Conservation (phyloP, 371 early-diverging fungal species). For the Mycotypha africana region DNA sequence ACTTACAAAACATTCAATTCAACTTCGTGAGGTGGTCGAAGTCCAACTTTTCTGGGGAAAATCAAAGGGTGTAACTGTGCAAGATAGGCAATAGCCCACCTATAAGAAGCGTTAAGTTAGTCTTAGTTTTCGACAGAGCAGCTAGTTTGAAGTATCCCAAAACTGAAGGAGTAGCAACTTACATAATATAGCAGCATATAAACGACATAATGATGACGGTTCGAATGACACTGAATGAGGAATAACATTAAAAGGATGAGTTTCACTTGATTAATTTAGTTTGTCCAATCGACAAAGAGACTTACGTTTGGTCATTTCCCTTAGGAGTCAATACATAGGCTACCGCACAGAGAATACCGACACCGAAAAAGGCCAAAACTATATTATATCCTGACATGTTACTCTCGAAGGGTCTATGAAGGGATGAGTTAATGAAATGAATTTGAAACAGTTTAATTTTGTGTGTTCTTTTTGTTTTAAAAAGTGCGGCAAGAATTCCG, state of each 20-base stretch:
- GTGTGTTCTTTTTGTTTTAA: too few species aligned
- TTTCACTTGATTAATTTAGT: neutral
- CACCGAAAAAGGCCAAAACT: slow-evolving; percentile 47
- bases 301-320: slow-evolving; percentile 61
- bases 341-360: slow-evolving; percentile 31
- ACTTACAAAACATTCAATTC: too few species aligned
- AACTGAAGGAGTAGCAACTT: slow-evolving; percentile 17
- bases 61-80: slow-evolving; percentile 72
- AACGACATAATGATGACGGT: slow-evolving; percentile 69
- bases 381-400: slow-evolving; percentile 54
- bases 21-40: slow-evolving; percentile 52
- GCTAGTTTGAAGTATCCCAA: too few species aligned
- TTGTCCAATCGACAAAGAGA: neutral
- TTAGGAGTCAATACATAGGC: slow-evolving; percentile 52
- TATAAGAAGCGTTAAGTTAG: too few species aligned
- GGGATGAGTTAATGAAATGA: neutral
- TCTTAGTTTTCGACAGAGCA: too few species aligned
- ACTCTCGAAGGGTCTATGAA: neutral
- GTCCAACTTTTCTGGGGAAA: slow-evolving; percentile 57
- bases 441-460: slow-evolving; percentile 1
- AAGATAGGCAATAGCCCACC: slow-evolving; percentile 75
- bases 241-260: too few species aligned
- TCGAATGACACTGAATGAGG: slow-evolving; percentile 46
- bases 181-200: slow-evolving; percentile 58
- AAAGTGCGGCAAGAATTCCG: too few species aligned